Base-by-base conservation (phyloP, 345 rosid genomes). In the Rhizophora apiculata region DNA sequence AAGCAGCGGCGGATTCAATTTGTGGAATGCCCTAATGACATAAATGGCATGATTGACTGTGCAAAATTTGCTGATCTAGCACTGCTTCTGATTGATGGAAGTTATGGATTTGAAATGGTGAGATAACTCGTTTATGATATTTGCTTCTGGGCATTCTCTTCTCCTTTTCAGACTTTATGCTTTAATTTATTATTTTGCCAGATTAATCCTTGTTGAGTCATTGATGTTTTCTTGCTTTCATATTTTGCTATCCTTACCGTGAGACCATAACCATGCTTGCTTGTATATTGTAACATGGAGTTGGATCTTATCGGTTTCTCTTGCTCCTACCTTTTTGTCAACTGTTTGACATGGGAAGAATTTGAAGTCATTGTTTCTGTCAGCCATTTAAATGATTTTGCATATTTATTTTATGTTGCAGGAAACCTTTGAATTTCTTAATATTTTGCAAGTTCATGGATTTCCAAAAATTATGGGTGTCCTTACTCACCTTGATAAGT, bases 71-170 rank as follows among this genome's bases (percentile, higher is more conserved):
- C 97, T 74, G 97, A 95, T 85, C 74, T 95, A 68, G 97, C 97
- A 29, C 58, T 95, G 73, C 96, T 95, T 65, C 82, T 95, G 65
- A 82, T 86, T 60, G 97, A 92, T 67, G 99, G 93, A 80, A 94
- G 99, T 81, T 94, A 92, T 62, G 97, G 99, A 57, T 95, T 95
- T 78, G 99, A 95, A 85, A 95, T 93, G 96, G 96, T 93, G 73
- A 82, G 84, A 63, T 72, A 34, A 62, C 22, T 52, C 0, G 18
- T 30, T 11, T 16, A 2, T 27, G 37, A 55, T 69, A n/a, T 58
- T 15, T 63, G 20, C 56, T 58, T 74, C 55, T 61, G 39, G 49
- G 29, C 49, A 60, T 54, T 30, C 13, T 3, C 22, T 30, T 61
- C 20, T 32, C 24, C 36, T 8, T 74, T 55, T 26, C 26, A 19